Evolutionary conservation across 148 eudicot species (phyloP).

Genomic region (Amaranthus hypochondriacus): DNA sequence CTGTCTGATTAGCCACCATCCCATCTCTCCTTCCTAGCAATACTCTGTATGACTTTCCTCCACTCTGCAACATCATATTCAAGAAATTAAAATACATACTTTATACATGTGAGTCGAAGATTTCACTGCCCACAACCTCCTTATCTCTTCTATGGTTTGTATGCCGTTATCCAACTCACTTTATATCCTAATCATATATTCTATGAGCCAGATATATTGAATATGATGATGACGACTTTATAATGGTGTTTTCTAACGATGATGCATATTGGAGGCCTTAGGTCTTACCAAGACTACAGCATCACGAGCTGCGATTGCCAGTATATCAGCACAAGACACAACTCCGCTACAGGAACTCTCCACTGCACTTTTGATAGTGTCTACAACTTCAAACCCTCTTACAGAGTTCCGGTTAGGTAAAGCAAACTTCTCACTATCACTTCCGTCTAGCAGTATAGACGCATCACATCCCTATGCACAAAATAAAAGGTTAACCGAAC

Average conservation of each 20-base stretch:
- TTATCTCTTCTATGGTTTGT: neutral
- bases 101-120: neutral
- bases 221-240: neutral
- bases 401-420: constrained; percentile 53
- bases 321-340: constrained; percentile 73
- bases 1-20: constrained; percentile 61
- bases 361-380: constrained; percentile 59
- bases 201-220: no score
- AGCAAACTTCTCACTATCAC: constrained; percentile 63
- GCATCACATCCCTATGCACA: constrained; percentile 73
- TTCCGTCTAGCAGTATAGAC: constrained; percentile 66
- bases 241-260: neutral
- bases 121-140: no score
- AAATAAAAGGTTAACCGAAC: neutral
- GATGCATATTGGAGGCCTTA: no score
- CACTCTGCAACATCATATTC: constrained; percentile 47
- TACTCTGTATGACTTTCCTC: constrained; percentile 63
- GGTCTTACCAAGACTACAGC: constrained; percentile 53
- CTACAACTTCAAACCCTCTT: constrained; percentile 74
- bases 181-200: no score
- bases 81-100: neutral
- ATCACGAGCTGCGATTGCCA: constrained; percentile 77
- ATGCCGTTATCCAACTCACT: neutral
- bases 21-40: constrained; percentile 81
- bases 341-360: constrained; percentile 60